Conservation (phyloP, 257 asterid genomes). For the Thymus mandschuricus region DNA sequence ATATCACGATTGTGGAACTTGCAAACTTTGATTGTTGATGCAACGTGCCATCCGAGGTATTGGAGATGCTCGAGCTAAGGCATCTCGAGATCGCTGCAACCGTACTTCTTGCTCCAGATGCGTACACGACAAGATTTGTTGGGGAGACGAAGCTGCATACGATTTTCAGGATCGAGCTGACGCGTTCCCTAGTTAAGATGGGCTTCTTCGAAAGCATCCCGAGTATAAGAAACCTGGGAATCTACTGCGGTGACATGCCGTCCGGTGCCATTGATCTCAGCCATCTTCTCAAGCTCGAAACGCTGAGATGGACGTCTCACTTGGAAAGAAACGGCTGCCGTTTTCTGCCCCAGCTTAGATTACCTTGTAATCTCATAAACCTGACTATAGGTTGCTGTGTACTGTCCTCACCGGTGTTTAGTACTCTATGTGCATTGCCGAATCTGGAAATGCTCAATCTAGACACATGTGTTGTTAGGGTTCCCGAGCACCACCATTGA, state of each 20-base stretch:
- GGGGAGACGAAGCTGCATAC: neutral
- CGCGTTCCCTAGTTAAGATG: neutral
- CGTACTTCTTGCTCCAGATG: too few species aligned
- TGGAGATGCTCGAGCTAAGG: neutral
- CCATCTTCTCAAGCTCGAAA: constrained; percentile 9
- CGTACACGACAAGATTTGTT: neutral
- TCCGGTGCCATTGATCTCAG: neutral
- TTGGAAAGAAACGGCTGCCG: too few species aligned
- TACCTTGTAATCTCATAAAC: neutral
- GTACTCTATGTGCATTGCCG: constrained; percentile 3
- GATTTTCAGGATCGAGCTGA: neutral
- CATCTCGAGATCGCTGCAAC: neutral
- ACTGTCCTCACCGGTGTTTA: neutral
- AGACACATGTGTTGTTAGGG: too few species aligned
- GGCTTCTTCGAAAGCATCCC: neutral
- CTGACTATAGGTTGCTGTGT: neutral
- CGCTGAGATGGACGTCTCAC: neutral
- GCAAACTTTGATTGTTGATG: neutral
- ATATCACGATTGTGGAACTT: neutral
- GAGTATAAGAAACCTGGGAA: neutral
- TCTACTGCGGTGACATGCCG: neutral
- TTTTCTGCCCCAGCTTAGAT: too few species aligned
- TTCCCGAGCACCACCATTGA: too few species aligned
- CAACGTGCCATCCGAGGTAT: neutral
- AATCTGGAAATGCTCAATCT: constrained; percentile 29